A percentile compares a stretch with the other conserved stretches of the same genome.
These are phyloP conservation scores for Fraxinus greggii DNA, from an alignment of 305 asterid genomes.

Conservation along the genomic window DNA sequence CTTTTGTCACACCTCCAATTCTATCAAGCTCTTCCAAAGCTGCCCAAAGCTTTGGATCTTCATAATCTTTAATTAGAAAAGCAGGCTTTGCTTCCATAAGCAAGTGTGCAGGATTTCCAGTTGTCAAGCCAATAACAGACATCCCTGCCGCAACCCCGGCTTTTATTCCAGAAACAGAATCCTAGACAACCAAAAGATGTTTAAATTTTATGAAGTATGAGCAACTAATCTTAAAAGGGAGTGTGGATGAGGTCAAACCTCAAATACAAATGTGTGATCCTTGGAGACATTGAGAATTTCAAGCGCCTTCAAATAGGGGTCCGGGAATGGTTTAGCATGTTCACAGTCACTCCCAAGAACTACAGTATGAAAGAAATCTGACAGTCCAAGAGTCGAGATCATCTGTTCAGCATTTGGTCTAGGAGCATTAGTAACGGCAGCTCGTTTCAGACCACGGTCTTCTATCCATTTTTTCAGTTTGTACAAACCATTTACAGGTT, in stretches of 20 bases:
- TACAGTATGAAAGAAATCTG: constrained; percentile 70
- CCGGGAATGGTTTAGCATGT: constrained; percentile 81
- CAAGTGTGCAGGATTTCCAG: constrained; percentile 68
- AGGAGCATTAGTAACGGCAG: constrained; percentile 95
- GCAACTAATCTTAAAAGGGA: background rate
- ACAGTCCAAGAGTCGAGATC: constrained; percentile 74
- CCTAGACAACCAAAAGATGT: constrained; percentile 40
- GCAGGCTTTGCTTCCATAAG: constrained; percentile 76
- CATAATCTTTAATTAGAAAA: constrained; percentile 77
- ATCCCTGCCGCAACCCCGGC: constrained; percentile 95
- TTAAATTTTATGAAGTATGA: background rate
- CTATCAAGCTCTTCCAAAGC: constrained; percentile 72
- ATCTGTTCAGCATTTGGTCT: constrained; percentile 79
- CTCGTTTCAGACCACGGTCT: constrained; percentile 79
- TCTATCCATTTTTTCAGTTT: constrained; percentile 77
- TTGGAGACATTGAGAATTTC: constrained; percentile 77
- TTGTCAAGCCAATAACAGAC: constrained; percentile 77
- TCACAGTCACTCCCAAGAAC: constrained; percentile 83
- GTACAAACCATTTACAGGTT: constrained; percentile 63
- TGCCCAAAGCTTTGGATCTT: constrained; percentile 79
- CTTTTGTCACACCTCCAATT: constrained; percentile 28
- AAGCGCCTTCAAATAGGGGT: constrained; percentile 87
- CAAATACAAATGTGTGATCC: constrained; percentile 78
- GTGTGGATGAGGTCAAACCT: constrained; percentile 47
- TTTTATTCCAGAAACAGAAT: constrained; percentile 84